A percentile compares a stretch with the other conserved stretches of the same genome.
These are phyloP conservation scores for Microcos paniculata DNA, from an alignment of 345 rosid species.

Conservation along the genomic window DNA sequence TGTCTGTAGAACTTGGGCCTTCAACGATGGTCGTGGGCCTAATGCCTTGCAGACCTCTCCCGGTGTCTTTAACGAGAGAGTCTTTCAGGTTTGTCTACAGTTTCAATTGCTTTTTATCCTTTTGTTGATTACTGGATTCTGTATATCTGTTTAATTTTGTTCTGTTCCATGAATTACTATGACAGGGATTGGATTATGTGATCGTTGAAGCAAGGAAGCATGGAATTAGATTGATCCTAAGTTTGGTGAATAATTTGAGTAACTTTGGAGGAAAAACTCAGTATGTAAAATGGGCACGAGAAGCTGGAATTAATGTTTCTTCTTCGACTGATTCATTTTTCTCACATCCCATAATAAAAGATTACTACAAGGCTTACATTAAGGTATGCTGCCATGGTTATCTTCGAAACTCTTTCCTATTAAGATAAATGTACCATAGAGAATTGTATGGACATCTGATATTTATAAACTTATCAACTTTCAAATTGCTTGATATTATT, in stretches of 20 bases:
- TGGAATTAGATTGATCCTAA: constrained; percentile 38
- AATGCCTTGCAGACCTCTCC: constrained; percentile 43
- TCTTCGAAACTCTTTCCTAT: not conserved
- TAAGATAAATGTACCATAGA: not conserved
- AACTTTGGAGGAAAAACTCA: constrained; percentile 56
- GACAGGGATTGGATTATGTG: constrained; percentile 47
- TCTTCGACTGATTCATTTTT: constrained; percentile 19
- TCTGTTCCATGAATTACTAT: not conserved
- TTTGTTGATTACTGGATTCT: not conserved
- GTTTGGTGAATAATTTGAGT: constrained; percentile 48
- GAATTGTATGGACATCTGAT: not conserved
- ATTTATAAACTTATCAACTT: not conserved
- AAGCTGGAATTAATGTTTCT: constrained; percentile 21
- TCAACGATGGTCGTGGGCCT: constrained; percentile 41
- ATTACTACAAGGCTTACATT: constrained; percentile 19
- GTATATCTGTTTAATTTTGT: not conserved
- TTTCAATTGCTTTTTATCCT: not conserved
- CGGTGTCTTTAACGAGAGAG: constrained; percentile 44
- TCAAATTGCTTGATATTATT: not conserved
- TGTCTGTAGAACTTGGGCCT: constrained; percentile 58
- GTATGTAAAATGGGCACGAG: constrained; percentile 42
- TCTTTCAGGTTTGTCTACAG: constrained; percentile 30
- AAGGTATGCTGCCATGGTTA: not conserved
- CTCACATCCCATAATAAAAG: constrained; percentile 14
- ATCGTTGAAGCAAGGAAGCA: constrained; percentile 46